Percentiles rank a stretch among this genome's conserved stretches.
These are phyloP conservation scores for Metschnikowia vanudenii DNA, from an alignment of 805 yeast genomes.

Conservation along the genomic window DNA sequence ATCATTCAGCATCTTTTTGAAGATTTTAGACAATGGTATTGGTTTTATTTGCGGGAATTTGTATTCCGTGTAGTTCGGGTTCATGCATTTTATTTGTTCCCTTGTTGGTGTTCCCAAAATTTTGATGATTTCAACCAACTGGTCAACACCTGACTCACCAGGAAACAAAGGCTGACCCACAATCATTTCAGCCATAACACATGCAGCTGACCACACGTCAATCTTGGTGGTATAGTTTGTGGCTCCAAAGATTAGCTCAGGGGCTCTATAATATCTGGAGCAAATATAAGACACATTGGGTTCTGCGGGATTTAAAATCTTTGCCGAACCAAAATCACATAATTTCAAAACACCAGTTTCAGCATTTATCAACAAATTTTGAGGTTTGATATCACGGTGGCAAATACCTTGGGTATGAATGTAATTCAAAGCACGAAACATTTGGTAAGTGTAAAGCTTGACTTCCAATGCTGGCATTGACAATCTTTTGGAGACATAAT, in stretches of 20 bases:
- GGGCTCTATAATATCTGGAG: conserved; percentile 95
- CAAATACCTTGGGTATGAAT: conserved; percentile 79
- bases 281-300: conserved; percentile 96
- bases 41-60: conserved; percentile 87
- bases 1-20: conserved; percentile 54
- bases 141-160: conserved; percentile 97
- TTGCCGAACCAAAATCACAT: conserved; percentile 97
- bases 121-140: conserved; percentile 93
- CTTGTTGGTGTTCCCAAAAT: conserved; percentile 92
- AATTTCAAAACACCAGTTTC: conserved; percentile 78
- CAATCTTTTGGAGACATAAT: conserved; percentile 66
- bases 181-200: conserved; percentile 96
- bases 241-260: conserved; percentile 96
- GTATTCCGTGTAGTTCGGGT: conserved; percentile 96
- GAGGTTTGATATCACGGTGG: conserved; percentile 92
- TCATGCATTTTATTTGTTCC: conserved; percentile 91
- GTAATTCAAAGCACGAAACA: conserved; percentile 74
- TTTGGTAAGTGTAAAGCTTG: conserved; percentile 77
- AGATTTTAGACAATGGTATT: conserved; percentile 66
- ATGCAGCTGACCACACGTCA: conserved; percentile 96
- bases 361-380: conserved; percentile 85
- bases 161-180: conserved; percentile 97
- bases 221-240: conserved; percentile 94
- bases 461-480: conserved; percentile 89
- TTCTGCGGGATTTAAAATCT: conserved; percentile 81